phyloP scores from a whole-genome alignment of 2,329 filamentous ascomycete species.

The Ciborinia camelliae region DNA sequence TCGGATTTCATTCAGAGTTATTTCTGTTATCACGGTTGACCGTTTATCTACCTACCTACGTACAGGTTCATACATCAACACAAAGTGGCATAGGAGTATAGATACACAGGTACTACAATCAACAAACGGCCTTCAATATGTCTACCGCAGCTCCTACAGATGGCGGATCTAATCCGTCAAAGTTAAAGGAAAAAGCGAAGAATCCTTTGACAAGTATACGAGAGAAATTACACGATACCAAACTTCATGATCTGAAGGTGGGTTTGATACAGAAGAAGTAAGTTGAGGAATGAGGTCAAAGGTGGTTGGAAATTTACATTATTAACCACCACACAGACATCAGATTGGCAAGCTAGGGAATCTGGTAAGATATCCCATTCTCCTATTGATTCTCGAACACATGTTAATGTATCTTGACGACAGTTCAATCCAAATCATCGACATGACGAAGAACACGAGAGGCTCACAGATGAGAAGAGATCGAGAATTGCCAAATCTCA shows the following conservation, averaged over 20 bases:
- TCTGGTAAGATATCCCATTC: constrained; percentile 45
- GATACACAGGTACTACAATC: background rate
- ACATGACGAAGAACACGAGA: constrained; percentile 90
- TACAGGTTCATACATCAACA: background rate
- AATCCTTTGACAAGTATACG: constrained; percentile 44
- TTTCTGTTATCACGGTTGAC: background rate
- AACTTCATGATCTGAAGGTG: constrained; percentile 56
- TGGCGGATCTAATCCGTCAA: constrained; percentile 31
- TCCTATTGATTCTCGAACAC: background rate
- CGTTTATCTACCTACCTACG: background rate
- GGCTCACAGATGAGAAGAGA: constrained; percentile 77
- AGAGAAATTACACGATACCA: constrained; percentile 53
- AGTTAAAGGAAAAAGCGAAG: constrained; percentile 47
- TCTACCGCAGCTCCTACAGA: constrained; percentile 30
- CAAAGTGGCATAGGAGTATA: background rate
- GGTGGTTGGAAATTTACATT: background rate
- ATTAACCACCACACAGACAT: constrained; percentile 41
- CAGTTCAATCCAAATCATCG: constrained; percentile 80
- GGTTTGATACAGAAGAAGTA: constrained; percentile 58
- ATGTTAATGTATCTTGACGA: constrained; percentile 2
- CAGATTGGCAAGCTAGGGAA: constrained; percentile 62
- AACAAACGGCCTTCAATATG: constrained; percentile 22
- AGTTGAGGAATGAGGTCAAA: constrained; percentile 10
- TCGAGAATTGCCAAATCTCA: constrained; percentile 67
- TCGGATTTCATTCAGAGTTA: background rate